Base-by-base conservation (phyloP, 2,329 filamentous ascomycete species). In the Talaromyces verruculosus region DNA sequence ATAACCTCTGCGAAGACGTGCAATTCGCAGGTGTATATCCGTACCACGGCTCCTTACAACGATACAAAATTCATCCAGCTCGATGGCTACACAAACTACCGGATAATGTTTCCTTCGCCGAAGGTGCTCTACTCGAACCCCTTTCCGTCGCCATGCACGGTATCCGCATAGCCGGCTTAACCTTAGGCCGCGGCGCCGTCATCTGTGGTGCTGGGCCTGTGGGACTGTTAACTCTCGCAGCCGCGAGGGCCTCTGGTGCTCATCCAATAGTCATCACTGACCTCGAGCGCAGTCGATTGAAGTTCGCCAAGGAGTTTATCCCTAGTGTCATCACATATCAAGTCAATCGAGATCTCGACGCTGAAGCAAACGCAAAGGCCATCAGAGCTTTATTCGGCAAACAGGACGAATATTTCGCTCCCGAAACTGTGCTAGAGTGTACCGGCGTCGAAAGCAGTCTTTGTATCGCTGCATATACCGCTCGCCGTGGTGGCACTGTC, bases 371-470 rank as follows among this genome's bases (percentile, higher is more conserved):
- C 64, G 85, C 84, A 0, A 78, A 77, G 65, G 79, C 77, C 10
- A 86, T 89, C 65, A 77, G 85, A 57, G 74, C 75, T n/a, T 67
- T 89, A 5, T 89, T 88, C 68, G 83, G 83, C 22, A 51, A 51
- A 7, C 10, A 68, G 0, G 78, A 80, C 5, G 85, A 88, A 70
- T 88, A 88, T 70, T 76, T 77, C 11, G 84, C 85, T 30, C 87
- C 88, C 0, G 79, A 84, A 13, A 84, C 84, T 0, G 84, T 88
- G 2, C 79, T 89, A 1, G 88, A 90, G 75, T 90, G 88, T 69
- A 90, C 88, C 0, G 88, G 88, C 0, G 84, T 89, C 0, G 87
- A 90, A 75, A 87, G 82, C 70, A 88, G 86, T 70, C 80, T 90
- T 8, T 79, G 82, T 67, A 88, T 86, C 3, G 87, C 86, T 1